Evolutionary conservation across 768 basidiomycete species (phyloP), one percentile per base, ranked within the genome.

Genomic region (Jaapia argillacea): DNA sequence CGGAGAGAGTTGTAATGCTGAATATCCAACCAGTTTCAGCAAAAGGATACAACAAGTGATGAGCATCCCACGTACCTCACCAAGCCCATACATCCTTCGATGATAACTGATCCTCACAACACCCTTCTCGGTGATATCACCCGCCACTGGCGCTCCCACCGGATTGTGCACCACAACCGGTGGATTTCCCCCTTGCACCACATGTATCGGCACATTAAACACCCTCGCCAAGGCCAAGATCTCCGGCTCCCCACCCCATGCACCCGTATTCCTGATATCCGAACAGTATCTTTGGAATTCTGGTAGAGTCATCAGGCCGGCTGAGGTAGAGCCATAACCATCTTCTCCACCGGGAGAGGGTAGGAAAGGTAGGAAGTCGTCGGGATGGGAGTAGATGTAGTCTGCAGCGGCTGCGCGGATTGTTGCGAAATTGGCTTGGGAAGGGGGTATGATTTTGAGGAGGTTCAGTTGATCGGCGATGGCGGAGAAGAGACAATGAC

Each of bases 161-260:
- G 87, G 85, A 36, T 80, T 68, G 54, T 96, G 92, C 4, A 80
- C 74, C n/a, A 96, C 91, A 12, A 97, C 69, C 1, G 80, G 71
- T 2, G 92, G 93, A 22, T 70, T 71, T 1, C 81, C 82, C 1
- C 77, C 78, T 59, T 98, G 96, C 10, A 98, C 71, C 42, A 99
- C 85, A 58, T 94, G 83, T 40, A 99, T 92, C 0, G 92, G 84
- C 28, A 93, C 66, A 43, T 80, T 73, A 59, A 75, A 97, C 24
- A 79, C 77, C 41, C 82, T 71, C 56, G 84, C 82, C 13, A 98
- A 68, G 3, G 96, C 96, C 52, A 85, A 71, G 24, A 99, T 91
- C 71, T 98, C 96, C 5, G 91, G 93, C 65, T 98, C 92, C 26
- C 96, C 94, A 40, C 96, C 96, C 96, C 96, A 98, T 24, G 80